These are phyloP conservation scores for Pseudogymnoascus sp. DNA, from an alignment of 2,329 filamentous ascomycete species.

Conservation along the genomic window DNA sequence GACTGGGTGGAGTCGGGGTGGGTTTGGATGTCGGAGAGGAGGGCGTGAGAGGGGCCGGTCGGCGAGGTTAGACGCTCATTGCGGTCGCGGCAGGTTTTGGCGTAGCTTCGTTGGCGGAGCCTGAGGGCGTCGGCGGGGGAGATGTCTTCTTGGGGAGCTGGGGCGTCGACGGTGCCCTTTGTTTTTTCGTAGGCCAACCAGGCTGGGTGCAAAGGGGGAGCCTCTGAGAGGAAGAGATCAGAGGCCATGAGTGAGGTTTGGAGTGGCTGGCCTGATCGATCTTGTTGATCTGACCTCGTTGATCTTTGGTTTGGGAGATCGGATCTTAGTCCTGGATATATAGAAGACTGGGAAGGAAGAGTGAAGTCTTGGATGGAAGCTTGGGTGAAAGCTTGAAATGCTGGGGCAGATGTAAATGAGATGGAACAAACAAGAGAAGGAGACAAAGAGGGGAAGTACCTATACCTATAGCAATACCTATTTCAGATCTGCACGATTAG, in stretches of 20 bases:
- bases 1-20: conserved; percentile 12
- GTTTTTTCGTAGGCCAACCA: conserved; percentile 35
- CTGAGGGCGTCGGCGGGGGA: conserved; percentile 11
- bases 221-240: conserved; percentile 12
- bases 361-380: neutral
- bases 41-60: conserved; percentile 29
- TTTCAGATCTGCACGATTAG: neutral
- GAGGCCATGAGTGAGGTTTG: neutral
- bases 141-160: conserved; percentile 20
- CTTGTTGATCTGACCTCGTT: neutral
- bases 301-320: neutral
- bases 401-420: neutral
- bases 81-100: conserved; percentile 32
- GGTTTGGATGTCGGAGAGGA: conserved; percentile 29
- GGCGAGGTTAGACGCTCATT: conserved; percentile 29
- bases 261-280: neutral
- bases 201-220: conserved; percentile 32
- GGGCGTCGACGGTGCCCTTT: conserved; percentile 23
- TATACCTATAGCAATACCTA: neutral
- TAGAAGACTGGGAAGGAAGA: neutral
- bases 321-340: neutral
- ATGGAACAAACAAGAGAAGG: neutral
- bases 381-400: neutral
- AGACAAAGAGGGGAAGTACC: neutral
- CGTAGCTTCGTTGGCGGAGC: conserved; percentile 34